phyloP scores from a whole-genome alignment of 306 rosid species.

The Casuarina equisetifolia region DNA sequence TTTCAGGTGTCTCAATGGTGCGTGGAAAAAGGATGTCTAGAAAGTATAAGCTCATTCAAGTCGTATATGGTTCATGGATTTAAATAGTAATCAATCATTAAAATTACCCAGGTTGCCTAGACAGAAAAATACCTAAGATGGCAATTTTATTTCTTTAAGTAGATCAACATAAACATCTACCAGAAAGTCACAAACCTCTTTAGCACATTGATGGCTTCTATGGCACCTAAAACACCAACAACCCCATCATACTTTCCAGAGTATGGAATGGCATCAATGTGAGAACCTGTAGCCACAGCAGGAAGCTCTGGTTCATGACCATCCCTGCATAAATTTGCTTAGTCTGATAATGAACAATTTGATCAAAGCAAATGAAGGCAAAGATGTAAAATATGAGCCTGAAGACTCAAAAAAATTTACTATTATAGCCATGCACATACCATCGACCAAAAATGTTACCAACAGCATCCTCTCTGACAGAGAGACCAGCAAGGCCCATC shows the following conservation, averaged over 20 bases:
- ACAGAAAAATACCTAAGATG: slow-evolving; percentile 18
- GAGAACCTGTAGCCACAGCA: slow-evolving; percentile 93
- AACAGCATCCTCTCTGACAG: slow-evolving; percentile 90
- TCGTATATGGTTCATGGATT: neutral
- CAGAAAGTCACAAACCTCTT: slow-evolving; percentile 58
- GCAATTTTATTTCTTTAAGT: slow-evolving; percentile 2
- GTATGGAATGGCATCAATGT: slow-evolving; percentile 94
- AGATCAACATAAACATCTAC: slow-evolving; percentile 10
- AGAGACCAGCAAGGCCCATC: slow-evolving; percentile 83
- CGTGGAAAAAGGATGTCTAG: slow-evolving; percentile 12
- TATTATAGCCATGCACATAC: slow-evolving; percentile 45
- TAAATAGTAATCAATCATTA: neutral
- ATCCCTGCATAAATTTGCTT: slow-evolving; percentile 52
- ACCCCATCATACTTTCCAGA: slow-evolving; percentile 98
- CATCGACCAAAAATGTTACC: slow-evolving; percentile 94
- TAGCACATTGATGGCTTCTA: slow-evolving; percentile 86
- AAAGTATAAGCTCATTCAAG: slow-evolving; percentile 2
- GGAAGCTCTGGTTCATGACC: slow-evolving; percentile 71
- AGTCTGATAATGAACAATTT: slow-evolving; percentile 10
- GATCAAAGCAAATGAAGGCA: neutral
- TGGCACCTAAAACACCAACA: slow-evolving; percentile 95
- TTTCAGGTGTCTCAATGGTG: neutral
- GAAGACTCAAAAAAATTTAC: slow-evolving; percentile 4
- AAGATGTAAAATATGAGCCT: slow-evolving; percentile 16
- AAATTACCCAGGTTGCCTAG: slow-evolving; percentile 15